phyloP scores from a whole-genome alignment of 805 yeast species.

The Zygosaccharomyces bailii region DNA sequence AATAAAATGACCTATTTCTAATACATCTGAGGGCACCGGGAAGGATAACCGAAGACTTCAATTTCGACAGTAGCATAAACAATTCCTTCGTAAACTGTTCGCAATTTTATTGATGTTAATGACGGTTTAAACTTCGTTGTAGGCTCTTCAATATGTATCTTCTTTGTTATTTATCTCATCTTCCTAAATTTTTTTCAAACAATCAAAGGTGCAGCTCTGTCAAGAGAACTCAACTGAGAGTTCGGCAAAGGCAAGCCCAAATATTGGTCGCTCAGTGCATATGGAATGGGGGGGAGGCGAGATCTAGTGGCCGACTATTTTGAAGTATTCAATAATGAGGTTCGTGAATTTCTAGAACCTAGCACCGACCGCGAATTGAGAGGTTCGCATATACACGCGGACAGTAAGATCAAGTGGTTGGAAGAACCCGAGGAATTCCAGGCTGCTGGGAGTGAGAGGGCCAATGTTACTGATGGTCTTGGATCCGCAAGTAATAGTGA shows the following conservation, averaged over 20 bases:
- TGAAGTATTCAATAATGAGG: constrained; percentile 22
- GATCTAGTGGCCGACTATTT: constrained; percentile 20
- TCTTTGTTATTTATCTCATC: too few species aligned
- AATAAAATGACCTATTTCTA: constrained; percentile 7
- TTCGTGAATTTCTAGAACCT: constrained; percentile 19
- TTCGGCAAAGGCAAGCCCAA: too few species aligned
- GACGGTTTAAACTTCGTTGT: too few species aligned
- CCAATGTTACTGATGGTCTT: constrained; percentile 10
- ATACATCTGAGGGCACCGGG: constrained; percentile 2
- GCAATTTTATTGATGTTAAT: not conserved
- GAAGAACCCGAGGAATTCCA: constrained; percentile 8
- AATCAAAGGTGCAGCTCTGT: not conserved
- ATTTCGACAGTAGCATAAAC: constrained; percentile 9
- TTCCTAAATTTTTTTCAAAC: too few species aligned
- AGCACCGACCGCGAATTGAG: constrained; percentile 16
- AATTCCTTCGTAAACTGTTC: not conserved
- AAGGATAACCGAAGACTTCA: constrained; percentile 5
- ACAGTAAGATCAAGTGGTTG: constrained; percentile 18
- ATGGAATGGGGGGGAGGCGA: constrained; percentile 12
- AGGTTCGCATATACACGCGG: constrained; percentile 20
- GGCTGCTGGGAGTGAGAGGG: constrained; percentile 6
- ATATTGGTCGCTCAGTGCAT: not conserved
- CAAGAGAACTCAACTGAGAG: too few species aligned
- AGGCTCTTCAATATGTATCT: not conserved
- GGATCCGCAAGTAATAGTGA: constrained; percentile 16